Conservation (phyloP, 2,329 filamentous ascomycete species). For the Neocatenulostroma microsporum region DNA sequence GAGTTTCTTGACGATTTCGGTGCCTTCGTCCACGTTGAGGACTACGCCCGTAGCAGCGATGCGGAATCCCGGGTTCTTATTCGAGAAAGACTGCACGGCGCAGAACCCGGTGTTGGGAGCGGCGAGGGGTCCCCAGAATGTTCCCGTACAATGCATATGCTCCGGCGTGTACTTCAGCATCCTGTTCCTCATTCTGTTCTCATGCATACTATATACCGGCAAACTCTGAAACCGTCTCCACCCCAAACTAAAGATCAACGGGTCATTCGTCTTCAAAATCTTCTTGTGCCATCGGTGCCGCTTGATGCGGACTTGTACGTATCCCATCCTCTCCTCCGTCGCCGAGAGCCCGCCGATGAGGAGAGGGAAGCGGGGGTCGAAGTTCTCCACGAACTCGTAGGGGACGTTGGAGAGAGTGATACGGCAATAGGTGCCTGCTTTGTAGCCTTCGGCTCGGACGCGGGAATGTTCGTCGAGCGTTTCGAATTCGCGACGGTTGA, state of each 20-base stretch:
- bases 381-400: slow-evolving; percentile 77
- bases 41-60: slow-evolving; percentile 93
- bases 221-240: slow-evolving; percentile 93
- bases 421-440: slow-evolving; percentile 86
- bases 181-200: slow-evolving; percentile 84
- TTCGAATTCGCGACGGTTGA: slow-evolving; percentile 92
- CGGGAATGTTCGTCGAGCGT: slow-evolving; percentile 77
- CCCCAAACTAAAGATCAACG: slow-evolving; percentile 90
- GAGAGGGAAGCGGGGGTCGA: slow-evolving; percentile 73
- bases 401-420: slow-evolving; percentile 84
- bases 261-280: slow-evolving; percentile 96
- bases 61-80: slow-evolving; percentile 79
- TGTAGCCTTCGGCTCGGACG: slow-evolving; percentile 77
- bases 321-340: slow-evolving; percentile 93
- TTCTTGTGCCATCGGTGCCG: slow-evolving; percentile 98
- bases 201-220: slow-evolving; percentile 90
- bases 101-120: slow-evolving; percentile 95
- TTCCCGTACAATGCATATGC: slow-evolving; percentile 98
- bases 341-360: slow-evolving; percentile 86
- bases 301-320: slow-evolving; percentile 93
- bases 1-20: slow-evolving; percentile 98
- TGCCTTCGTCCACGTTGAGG: slow-evolving; percentile 85
- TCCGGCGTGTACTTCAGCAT: slow-evolving; percentile 99
- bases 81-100: slow-evolving; percentile 81
- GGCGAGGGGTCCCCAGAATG: slow-evolving; percentile 89